A percentile compares a stretch with the other conserved stretches of the same genome.
Evolutionary conservation across 2,329 filamentous ascomycete genomes (phyloP).

Genomic region (Sphaerulina vaccinii): DNA sequence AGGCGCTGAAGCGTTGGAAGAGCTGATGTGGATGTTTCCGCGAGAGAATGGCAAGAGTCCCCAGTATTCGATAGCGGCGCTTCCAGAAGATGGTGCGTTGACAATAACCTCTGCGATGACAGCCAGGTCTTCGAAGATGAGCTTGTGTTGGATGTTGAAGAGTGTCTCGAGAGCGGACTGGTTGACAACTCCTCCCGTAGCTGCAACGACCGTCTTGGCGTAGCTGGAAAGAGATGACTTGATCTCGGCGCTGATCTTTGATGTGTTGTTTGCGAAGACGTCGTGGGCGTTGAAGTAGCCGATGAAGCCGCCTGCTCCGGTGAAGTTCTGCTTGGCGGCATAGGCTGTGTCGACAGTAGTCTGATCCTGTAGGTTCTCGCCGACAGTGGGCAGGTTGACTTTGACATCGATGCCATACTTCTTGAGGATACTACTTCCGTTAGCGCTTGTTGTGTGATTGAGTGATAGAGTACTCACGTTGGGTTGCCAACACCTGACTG

Average conservation of each 20-base stretch:
- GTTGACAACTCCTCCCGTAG: constrained; percentile 21
- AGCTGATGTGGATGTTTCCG: constrained; percentile 31
- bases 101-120: constrained; percentile 15
- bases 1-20: constrained; percentile 20
- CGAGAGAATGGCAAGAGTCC: constrained; percentile 30
- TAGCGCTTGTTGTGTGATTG: not conserved
- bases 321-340: constrained; percentile 21
- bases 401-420: constrained; percentile 31
- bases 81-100: constrained; percentile 9
- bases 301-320: constrained; percentile 19
- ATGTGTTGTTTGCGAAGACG: constrained; percentile 44
- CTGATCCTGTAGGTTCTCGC: constrained; percentile 34
- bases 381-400: constrained; percentile 34
- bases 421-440: constrained; percentile 41
- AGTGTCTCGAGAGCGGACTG: constrained; percentile 13
- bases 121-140: constrained; percentile 19
- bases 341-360: constrained; percentile 28
- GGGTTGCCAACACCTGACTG: constrained; percentile 57
- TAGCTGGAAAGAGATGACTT: constrained; percentile 12
- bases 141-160: constrained; percentile 19
- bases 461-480: not conserved
- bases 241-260: constrained; percentile 43
- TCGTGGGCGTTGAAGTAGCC: constrained; percentile 23
- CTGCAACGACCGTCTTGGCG: constrained; percentile 39
- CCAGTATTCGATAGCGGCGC: constrained; percentile 18